Base-by-base conservation (phyloP, 73 alveolate genomes). In the Uronychia binucleata region DNA sequence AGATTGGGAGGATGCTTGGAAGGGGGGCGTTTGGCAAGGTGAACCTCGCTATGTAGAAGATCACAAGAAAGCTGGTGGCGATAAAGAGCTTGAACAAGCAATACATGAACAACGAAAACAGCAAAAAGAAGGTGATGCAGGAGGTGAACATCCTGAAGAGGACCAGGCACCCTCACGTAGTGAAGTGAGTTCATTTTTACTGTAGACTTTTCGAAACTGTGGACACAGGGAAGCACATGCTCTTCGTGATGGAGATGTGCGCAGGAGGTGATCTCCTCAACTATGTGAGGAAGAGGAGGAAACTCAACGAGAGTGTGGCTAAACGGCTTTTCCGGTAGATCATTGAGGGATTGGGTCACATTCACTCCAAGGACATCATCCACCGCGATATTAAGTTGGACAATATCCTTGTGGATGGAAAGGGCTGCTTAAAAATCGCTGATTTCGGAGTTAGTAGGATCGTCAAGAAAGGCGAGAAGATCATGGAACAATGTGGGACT, bases 381-480 rank as follows among this genome's bases (percentile, higher is more conserved):
- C 98, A 94, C 78, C 46, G 98, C 80, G 98, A 94, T 85, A 94
- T 94, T 28, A 94, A 94, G 84, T 81, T 94, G 85, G 98, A 94
- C 76, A 94, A 94, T 85, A 94, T 94, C 75, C 86, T 94, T 83
- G 88, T 94, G 1, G 98, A 94, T 88, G 91, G 90, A 59, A 88
- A 92, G 88, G 96, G 96, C 30, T 88, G 58, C 57, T 84, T 96
- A 75, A 96, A 96, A 80, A 84, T 96, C 78, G 95, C 99, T 5
- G 99, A 96, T 80, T 96, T 96, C 90, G 99, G 99, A 5, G 97
- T 94, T 28, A 88, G 96, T 58, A 89, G 90, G 86, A 79, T 81
- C 60, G 92, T 93, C 34, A 89, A 89, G 33, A 87, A 88, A 58
- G 95, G 93, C 31, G 93, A 86, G 57, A 57, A 57, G 74, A 86